Percentiles rank a stretch among this genome's conserved stretches.
These are phyloP conservation scores for Hirsutella rhossiliensis DNA, from an alignment of 2,329 filamentous ascomycete species.

Conservation along the genomic window DNA sequence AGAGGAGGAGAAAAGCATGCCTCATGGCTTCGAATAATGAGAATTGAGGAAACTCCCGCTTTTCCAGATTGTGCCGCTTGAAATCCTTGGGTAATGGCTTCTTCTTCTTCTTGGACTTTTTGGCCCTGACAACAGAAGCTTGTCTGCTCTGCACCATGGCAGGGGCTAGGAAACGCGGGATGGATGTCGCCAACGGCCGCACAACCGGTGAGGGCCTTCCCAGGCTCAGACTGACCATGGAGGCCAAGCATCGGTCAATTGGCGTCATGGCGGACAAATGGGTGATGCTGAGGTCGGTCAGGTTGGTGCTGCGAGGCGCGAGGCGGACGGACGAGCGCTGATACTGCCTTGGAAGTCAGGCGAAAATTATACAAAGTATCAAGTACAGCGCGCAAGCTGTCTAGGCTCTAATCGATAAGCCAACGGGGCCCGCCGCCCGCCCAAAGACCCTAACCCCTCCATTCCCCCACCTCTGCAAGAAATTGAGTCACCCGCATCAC, in stretches of 20 bases:
- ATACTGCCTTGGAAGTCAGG: slow-evolving; percentile 13
- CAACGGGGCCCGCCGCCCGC: not conserved
- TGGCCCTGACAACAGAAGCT: slow-evolving; percentile 28
- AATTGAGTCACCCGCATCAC: not conserved
- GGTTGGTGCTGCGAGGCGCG: not conserved
- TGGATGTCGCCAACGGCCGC: slow-evolving; percentile 28
- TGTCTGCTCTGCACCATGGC: slow-evolving; percentile 31
- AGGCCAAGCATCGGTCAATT: slow-evolving; percentile 40
- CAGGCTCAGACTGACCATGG: slow-evolving; percentile 38
- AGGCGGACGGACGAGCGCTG: slow-evolving; percentile 2
- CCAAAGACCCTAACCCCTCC: slow-evolving; percentile 9
- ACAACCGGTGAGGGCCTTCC: slow-evolving; percentile 23
- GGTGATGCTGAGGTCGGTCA: not conserved
- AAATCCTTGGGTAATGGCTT: slow-evolving; percentile 52
- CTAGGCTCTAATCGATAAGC: slow-evolving; percentile 12
- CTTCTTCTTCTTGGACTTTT: slow-evolving; percentile 44
- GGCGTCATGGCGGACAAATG: slow-evolving; percentile 31
- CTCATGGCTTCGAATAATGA: slow-evolving; percentile 88
- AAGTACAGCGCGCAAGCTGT: no score
- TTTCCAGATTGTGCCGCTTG: slow-evolving; percentile 53
- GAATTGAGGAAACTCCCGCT: slow-evolving; percentile 54
- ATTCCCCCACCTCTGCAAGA: slow-evolving; percentile 11
- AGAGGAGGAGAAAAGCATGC: slow-evolving; percentile 29
- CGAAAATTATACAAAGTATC: slow-evolving; percentile 3
- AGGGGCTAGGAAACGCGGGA: slow-evolving; percentile 39